Evolutionary conservation across 768 basidiomycete species (phyloP), one percentile per base, ranked within the genome.

Genomic region (Psilocybe tampanensis): DNA sequence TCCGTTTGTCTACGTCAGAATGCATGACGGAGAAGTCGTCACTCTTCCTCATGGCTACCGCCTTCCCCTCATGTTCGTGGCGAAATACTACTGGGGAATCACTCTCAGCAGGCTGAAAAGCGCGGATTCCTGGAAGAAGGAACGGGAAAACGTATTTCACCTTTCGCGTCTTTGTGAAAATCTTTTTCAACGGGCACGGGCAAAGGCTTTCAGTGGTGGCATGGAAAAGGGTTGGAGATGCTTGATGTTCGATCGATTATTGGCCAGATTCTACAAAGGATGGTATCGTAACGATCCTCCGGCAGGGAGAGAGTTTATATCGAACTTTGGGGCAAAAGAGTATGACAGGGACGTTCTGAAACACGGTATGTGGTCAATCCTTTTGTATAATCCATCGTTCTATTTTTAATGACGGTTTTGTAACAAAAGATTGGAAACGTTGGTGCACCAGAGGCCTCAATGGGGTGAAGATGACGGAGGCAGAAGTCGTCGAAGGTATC

Each of bases 61-160:
- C 6, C 63, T 76, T 32, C 77, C 79, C 2, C 66, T 80, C 18
- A 73, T 78, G 67, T 80, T 78, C 60, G 71, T 76, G 6, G 75
- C 74, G 24, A 75, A 76, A 54, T 80, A 75, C 54, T 67, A 69
- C 44, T 80, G 77, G 77, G 73, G 72, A 61, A 73, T 70, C 6
- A 70, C 71, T 8, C 65, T 58, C 45, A 59, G 59, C 23, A 65
- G 68, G 7, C 63, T 73, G 19, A 56, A 73, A 53, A 53, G 56
- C n/a, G 55, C 41, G 45, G 39, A 43, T 8, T 44, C 29, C 4
- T 80, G 78, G 78, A 66, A 64, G 11, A 64, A 71, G 33, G 72
- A 71, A 44, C 70, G 69, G 33, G 72, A 70, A n/a, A 74, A 76
- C 45, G 72, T 80, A 18, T 54, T 79, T 19, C 76, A 80, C 67